phyloP scores from a whole-genome alignment of 2,329 filamentous ascomycete genomes.

The Emmonsiellopsis sp. region DNA sequence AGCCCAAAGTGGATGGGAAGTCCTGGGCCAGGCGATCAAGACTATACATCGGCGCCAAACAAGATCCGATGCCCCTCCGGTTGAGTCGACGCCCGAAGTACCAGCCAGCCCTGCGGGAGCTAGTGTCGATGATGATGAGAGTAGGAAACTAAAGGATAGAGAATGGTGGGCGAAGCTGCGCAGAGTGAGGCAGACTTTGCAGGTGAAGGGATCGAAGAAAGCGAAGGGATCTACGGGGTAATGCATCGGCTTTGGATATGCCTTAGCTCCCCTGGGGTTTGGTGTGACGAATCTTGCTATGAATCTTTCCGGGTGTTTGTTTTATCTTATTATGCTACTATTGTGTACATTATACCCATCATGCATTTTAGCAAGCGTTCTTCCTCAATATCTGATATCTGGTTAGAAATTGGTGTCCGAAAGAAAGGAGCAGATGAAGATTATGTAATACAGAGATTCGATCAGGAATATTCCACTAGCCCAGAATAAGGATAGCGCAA shows the following conservation, averaged over 20 bases:
- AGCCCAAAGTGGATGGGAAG: slow-evolving; percentile 38
- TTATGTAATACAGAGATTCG: background rate
- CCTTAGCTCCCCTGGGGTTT: background rate
- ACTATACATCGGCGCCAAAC: slow-evolving; percentile 28
- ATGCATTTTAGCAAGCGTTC: background rate
- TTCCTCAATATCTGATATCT: too few relatives aligned
- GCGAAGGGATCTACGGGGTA: slow-evolving; percentile 9
- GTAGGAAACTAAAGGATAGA: slow-evolving; percentile 55
- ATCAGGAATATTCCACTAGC: background rate
- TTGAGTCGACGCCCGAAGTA: slow-evolving; percentile 19
- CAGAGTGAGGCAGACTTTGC: slow-evolving; percentile 63
- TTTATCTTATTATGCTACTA: background rate
- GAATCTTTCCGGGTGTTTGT: background rate
- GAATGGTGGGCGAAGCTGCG: slow-evolving; percentile 64
- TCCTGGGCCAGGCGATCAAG: slow-evolving; percentile 34
- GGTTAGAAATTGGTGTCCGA: too few relatives aligned
- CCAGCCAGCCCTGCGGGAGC: slow-evolving; percentile 11
- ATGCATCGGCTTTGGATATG: background rate
- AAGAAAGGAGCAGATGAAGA: too few relatives aligned
- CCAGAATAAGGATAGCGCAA: background rate
- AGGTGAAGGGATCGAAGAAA: slow-evolving; percentile 54
- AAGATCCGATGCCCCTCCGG: slow-evolving; percentile 18
- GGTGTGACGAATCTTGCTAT: background rate
- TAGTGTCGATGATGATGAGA: slow-evolving; percentile 30
- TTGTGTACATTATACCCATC: background rate